phyloP scores from a whole-genome alignment of 2,329 filamentous ascomycete species.

The Didymella exigua region DNA sequence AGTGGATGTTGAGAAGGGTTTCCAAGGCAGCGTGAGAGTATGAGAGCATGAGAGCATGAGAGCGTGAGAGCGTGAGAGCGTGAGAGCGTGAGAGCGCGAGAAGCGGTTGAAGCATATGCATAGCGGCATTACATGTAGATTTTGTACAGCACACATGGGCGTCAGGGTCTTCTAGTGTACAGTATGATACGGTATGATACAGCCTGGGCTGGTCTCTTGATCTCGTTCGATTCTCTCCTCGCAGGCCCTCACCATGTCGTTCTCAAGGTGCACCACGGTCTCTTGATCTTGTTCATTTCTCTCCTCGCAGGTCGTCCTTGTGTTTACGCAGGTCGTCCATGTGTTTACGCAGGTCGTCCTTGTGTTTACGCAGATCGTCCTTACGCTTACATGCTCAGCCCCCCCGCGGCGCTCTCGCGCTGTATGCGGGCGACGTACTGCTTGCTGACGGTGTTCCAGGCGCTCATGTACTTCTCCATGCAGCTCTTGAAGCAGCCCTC shows the following conservation, averaged over 20 bases:
- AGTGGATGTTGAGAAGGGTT: no score
- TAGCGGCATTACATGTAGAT: slow-evolving; percentile 1
- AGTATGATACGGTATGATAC: slow-evolving; percentile 39
- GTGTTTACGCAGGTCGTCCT: no score
- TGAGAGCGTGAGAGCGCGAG: no score
- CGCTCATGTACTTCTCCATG: slow-evolving; percentile 63
- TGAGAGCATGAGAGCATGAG: no score
- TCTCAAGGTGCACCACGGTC: no score
- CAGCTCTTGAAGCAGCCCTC: slow-evolving; percentile 57
- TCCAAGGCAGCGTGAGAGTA: no score
- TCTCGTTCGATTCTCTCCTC: no score
- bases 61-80: no score
- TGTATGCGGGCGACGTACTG: slow-evolving; percentile 58
- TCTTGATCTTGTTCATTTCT: no score
- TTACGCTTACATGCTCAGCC: slow-evolving; percentile 10
- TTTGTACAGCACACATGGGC: background rate
- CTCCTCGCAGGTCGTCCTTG: no score
- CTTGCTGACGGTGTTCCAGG: slow-evolving; percentile 59
- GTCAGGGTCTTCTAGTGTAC: slow-evolving; percentile 21
- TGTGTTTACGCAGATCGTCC: background rate
- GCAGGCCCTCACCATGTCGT: no score
- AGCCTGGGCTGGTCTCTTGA: background rate
- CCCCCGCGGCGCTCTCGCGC: slow-evolving; percentile 37
- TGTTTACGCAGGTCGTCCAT: no score
- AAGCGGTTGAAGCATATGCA: slow-evolving; percentile 21